Evolutionary conservation across 129 eudicot genomes (phyloP), one percentile per base, ranked within the genome.

Genomic region (Deinandra increscens): DNA sequence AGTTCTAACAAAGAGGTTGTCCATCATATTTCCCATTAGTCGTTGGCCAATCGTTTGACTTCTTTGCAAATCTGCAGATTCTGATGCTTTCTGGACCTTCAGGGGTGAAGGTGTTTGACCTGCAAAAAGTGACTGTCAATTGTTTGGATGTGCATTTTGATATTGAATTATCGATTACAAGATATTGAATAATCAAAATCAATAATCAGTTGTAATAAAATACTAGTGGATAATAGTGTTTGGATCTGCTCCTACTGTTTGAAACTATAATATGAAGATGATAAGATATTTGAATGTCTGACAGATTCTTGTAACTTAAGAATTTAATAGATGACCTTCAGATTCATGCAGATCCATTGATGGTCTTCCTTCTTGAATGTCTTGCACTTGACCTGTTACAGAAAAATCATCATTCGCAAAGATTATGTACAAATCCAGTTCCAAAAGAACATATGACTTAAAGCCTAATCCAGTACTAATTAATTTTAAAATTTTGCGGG

Each of bases 11-110:
- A 93, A 82, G 15, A 83, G 71, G 77, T 84, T 91, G 77, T 91
- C 94, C 97, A 81, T 90, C 91, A 91, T 81, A 73, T 91, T 91
- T 68, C 97, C 97, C 97, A 92, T 92, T 18, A 93, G 80, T 22
- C 90, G 85, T 70, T 93, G 97, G 48, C 99, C 93, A 43, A 93
- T 59, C 62, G 97, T 93, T 81, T 89, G 95, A 82, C 73, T 89
- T 41, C 87, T 78, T 56, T 93, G 95, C 48, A 87, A 74, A 9
- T 75, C 88, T 62, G 74, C 86, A 69, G 71, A 69, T 74, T 81
- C 86, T 63, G 88, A 69, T 64, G 69, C 70, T 62, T 79, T 83
- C 78, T 82, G 84, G 68, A 60, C 69, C 73, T 82, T 80, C 59
- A 82, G 68, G 11, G 99, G 95, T 43, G 95, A 87, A 33, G 70